Conservation (phyloP, 2,329 filamentous ascomycete genomes). For the Hymenoscyphus fraxineus region DNA sequence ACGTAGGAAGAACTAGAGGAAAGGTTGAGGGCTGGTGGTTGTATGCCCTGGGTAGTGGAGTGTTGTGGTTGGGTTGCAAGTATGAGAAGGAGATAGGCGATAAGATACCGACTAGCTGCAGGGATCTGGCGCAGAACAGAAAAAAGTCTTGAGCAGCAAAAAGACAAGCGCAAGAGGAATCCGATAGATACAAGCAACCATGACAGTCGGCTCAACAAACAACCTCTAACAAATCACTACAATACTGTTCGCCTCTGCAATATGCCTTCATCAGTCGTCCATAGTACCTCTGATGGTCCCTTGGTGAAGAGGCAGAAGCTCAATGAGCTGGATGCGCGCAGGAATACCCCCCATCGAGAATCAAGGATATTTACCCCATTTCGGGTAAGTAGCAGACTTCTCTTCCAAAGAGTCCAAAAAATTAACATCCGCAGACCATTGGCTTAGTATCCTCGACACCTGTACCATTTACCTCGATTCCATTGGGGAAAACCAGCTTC, state of each 20-base stretch:
- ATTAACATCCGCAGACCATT: conserved; percentile 61
- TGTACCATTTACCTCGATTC: conserved; percentile 85
- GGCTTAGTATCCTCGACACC: conserved; percentile 87
- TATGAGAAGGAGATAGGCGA: conserved; percentile 22
- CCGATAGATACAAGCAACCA: neutral
- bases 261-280: conserved; percentile 43
- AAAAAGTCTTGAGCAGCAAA: neutral
- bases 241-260: neutral
- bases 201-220: neutral
- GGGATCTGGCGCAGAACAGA: neutral
- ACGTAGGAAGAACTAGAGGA: too few relatives aligned
- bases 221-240: neutral
- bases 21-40: too few relatives aligned
- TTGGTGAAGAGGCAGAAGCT: conserved; percentile 75
- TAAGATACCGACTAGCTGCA: conserved; percentile 27
- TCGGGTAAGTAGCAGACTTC: conserved; percentile 57
- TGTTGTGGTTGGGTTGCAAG: too few relatives aligned
- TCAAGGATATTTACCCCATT: conserved; percentile 92
- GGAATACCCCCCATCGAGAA: conserved; percentile 42
- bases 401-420: neutral
- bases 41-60: too few relatives aligned
- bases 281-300: conserved; percentile 52
- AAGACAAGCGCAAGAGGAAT: neutral
- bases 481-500: conserved; percentile 89
- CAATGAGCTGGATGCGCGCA: conserved; percentile 39